Conservation (phyloP, 2,329 filamentous ascomycete genomes). For the Gliomastix tumulicola region DNA sequence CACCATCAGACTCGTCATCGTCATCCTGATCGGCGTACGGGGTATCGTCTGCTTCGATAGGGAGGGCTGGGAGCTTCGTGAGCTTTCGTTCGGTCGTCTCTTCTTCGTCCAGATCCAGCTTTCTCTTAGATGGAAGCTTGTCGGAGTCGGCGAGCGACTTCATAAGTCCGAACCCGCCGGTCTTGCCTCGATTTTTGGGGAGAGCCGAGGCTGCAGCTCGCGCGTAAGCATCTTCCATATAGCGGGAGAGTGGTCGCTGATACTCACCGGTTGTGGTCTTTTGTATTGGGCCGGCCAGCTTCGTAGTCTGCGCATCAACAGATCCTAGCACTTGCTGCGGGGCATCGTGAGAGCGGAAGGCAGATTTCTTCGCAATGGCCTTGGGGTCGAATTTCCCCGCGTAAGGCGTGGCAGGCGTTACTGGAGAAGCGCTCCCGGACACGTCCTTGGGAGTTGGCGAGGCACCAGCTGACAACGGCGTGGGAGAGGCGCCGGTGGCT, state of each 20-base stretch:
- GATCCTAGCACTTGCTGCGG: slow-evolving; percentile 41
- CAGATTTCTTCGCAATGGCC: slow-evolving; percentile 72
- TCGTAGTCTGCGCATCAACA: slow-evolving; percentile 31
- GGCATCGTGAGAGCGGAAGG: slow-evolving; percentile 47
- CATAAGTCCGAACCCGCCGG: slow-evolving; percentile 77
- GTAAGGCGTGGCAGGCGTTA: slow-evolving; percentile 51
- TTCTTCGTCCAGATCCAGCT: slow-evolving; percentile 81
- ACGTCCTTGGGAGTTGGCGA: slow-evolving; percentile 21
- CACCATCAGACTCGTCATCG: slow-evolving; percentile 66
- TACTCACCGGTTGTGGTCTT: slow-evolving; percentile 27
- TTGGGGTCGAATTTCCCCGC: slow-evolving; percentile 83
- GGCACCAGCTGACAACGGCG: slow-evolving; percentile 19
- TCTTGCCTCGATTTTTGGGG: slow-evolving; percentile 63
- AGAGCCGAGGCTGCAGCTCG: slow-evolving; percentile 39
- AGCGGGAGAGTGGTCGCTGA: background rate
- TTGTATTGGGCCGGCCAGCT: slow-evolving; percentile 18
- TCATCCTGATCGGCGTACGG: slow-evolving; percentile 58
- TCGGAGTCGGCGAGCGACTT: slow-evolving; percentile 60
- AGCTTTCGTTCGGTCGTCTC: slow-evolving; percentile 82
- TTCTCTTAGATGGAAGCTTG: slow-evolving; percentile 63
- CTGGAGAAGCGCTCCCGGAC: slow-evolving; percentile 38
- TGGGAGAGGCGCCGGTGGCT: slow-evolving; percentile 39
- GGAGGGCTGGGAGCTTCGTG: slow-evolving; percentile 77
- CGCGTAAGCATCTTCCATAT: slow-evolving; percentile 13
- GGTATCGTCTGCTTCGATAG: slow-evolving; percentile 56